Evolutionary conservation across 2,329 filamentous ascomycete genomes (phyloP), one percentile per base, ranked within the genome.

Genomic region (Delphinella strobiligena): DNA sequence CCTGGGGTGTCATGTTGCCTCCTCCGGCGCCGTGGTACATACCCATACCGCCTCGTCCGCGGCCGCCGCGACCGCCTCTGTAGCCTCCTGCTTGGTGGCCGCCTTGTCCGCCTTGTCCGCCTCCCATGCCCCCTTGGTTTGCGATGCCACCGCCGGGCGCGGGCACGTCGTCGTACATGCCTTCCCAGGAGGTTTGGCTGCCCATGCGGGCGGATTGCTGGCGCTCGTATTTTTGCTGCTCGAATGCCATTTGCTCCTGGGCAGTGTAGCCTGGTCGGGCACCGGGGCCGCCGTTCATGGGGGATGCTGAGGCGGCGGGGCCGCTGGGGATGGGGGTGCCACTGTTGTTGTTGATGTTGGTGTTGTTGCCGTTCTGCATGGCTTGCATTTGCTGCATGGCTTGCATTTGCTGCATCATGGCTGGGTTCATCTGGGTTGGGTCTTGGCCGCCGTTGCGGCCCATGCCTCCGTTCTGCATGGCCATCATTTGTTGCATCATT

Each of bases 91-190:
- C n/a, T n/a, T n/a, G n/a, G n/a, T n/a, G n/a, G n/a, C n/a, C n/a
- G 29, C 59, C 58, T 39, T 59, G 54, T 37, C 60, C 49, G 7
- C 55, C 54, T 34, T 49, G 56, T 43, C 65, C 61, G 36, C 63
- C 62, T 45, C 63, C 60, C 44, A 67, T 61, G n/a, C 56, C 63
- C 19, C 44, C 33, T 30, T 40, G 31, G 18, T 27, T 31, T 7
- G 7, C 22, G 7, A 27, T 27, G 22, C 22, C 22, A 12, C 22
- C 73, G 51, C 80, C 79, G 4, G 85, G 85, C 56, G 89, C 85
- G 12, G 87, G 88, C 2, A 88, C 84, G 58, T 95, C 89, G 57
- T 96, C 89, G 60, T 95, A 96, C 87, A 94, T 94, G 54, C 89
- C 89, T 60, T 96, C 89, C 87, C 88, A 95, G 31, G 81, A 88